phyloP scores from a whole-genome alignment of 164 flowering plant genomes.

The Magnolia kwangsiensis region DNA sequence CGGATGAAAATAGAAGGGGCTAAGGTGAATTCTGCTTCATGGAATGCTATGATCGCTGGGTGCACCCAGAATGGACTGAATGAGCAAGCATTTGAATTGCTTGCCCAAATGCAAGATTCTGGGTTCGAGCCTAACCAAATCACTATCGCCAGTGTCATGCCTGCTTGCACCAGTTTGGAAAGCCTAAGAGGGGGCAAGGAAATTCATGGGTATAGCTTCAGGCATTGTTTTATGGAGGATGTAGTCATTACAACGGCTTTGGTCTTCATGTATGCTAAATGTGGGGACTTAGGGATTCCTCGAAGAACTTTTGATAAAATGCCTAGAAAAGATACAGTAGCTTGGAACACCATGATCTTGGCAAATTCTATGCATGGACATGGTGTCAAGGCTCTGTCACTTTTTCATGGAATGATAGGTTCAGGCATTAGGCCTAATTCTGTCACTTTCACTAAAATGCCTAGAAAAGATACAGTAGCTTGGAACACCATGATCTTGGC shows the following conservation, averaged over 20 bases:
- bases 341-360: slow-evolving; percentile 67
- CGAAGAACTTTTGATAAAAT: slow-evolving; percentile 33
- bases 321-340: slow-evolving; percentile 35
- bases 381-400: slow-evolving; percentile 41
- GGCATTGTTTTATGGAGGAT: slow-evolving; percentile 31
- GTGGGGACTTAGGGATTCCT: slow-evolving; percentile 46
- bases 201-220: slow-evolving; percentile 42
- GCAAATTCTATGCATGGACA: slow-evolving; percentile 65
- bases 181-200: slow-evolving; percentile 42
- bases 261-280: slow-evolving; percentile 55
- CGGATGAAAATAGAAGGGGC: slow-evolving; percentile 37
- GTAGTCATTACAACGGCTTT: slow-evolving; percentile 38
- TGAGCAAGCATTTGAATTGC: slow-evolving; percentile 32
- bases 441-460: slow-evolving; percentile 45
- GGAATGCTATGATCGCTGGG: slow-evolving; percentile 58
- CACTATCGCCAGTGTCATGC: slow-evolving; percentile 42
- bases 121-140: slow-evolving; percentile 52
- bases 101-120: slow-evolving; percentile 34
- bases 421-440: slow-evolving; percentile 49
- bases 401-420: slow-evolving; percentile 43
- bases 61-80: slow-evolving; percentile 46
- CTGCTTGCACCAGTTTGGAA: slow-evolving; percentile 47
- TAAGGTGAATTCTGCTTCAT: slow-evolving; percentile 34
- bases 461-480: slow-evolving; percentile 39
- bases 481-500: slow-evolving; percentile 69